Evolutionary conservation across 2,329 filamentous ascomycete species (phyloP), one percentile per base, ranked within the genome.

Genomic region (Pseudonectria buxi): DNA sequence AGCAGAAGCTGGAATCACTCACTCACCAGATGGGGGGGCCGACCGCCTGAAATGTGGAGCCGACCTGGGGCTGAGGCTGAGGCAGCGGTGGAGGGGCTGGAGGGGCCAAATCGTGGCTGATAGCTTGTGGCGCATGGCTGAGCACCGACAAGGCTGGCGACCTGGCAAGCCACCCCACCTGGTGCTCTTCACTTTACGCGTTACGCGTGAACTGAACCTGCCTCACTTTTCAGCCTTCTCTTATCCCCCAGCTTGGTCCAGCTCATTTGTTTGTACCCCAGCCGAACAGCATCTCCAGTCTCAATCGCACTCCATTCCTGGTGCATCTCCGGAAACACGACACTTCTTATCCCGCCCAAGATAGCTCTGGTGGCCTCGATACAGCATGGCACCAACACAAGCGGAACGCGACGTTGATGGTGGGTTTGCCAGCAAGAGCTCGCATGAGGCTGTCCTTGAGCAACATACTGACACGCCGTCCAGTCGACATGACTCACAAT

Each of bases 401-500:
- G 53, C 49, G 26, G 61, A 63, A 35, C 54, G 52, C n/a, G 62
- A 63, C 33, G 48, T 53, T 32, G 57, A 63, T 41, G 53, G 62
- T 65, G 36, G 48, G 57, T 48, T 44, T 39, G 36, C 34, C 30
- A 32, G 26, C 24, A 10, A n/a, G 18, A 22, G 18, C 18, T 22
- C 18, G 12, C 27, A 18, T 30, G 22, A 24, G 22, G 30, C 35
- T 12, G 22, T 25, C 16, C 22, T 26, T 11, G 28, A 28, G 25
- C 15, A 29, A 31, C 26, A 14, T 43, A 30, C 37, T 39, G 16
- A 37, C 27, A 27, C 25, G 34, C 24, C 22, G 18, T 7, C 30
- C 40, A 64, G 61, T 62, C 40, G 59, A 64, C 1, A 61, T 63
- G 58, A 48, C 39, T 30, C 73, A 78, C 42, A 81, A 88, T 39